A percentile compares a stretch with the other conserved stretches of the same genome.
phyloP scores from a whole-genome alignment of 805 yeast genomes.

The Teunomyces barrocoloradensis region DNA sequence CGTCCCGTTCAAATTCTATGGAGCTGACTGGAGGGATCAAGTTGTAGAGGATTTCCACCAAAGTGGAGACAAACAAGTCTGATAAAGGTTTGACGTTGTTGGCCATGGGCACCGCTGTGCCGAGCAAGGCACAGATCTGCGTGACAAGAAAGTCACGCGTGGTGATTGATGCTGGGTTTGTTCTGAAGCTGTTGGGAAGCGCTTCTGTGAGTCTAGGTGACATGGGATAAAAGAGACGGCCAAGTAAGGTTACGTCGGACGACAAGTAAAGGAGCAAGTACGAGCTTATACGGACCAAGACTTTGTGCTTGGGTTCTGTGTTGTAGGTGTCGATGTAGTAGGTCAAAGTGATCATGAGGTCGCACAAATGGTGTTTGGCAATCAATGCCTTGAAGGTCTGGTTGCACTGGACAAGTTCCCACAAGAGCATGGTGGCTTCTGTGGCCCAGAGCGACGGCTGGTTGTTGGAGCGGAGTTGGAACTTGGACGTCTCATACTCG shows the following conservation, averaged over 20 bases:
- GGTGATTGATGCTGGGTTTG: conserved; percentile 44
- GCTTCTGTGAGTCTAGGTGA: conserved; percentile 42
- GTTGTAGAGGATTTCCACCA: conserved; percentile 62
- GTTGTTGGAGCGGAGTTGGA: conserved; percentile 10
- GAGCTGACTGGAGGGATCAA: conserved; percentile 43
- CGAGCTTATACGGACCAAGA: conserved; percentile 49
- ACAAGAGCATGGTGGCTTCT: conserved; percentile 61
- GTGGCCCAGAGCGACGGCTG: conserved; percentile 46
- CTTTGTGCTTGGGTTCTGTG: conserved; percentile 30
- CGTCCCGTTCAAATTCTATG: conserved; percentile 14
- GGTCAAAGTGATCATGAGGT: conserved; percentile 51
- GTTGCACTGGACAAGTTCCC: conserved; percentile 81
- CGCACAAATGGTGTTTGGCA: conserved; percentile 46
- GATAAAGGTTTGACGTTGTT: conserved; percentile 24
- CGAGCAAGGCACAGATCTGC: conserved; percentile 48
- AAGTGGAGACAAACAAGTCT: conserved; percentile 37
- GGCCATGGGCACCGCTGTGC: conserved; percentile 17
- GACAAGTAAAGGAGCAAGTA: conserved; percentile 52
- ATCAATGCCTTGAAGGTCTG: conserved; percentile 44
- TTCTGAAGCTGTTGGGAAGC: conserved; percentile 53
- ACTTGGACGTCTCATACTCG: conserved; percentile 1
- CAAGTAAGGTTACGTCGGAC: conserved; percentile 33
- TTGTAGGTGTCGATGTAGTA: conserved; percentile 55
- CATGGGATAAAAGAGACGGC: conserved; percentile 46
- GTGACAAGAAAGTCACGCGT: conserved; percentile 62